These are phyloP conservation scores for Aspergillus sp. DNA, from an alignment of 2,329 filamentous ascomycete species.

Conservation along the genomic window DNA sequence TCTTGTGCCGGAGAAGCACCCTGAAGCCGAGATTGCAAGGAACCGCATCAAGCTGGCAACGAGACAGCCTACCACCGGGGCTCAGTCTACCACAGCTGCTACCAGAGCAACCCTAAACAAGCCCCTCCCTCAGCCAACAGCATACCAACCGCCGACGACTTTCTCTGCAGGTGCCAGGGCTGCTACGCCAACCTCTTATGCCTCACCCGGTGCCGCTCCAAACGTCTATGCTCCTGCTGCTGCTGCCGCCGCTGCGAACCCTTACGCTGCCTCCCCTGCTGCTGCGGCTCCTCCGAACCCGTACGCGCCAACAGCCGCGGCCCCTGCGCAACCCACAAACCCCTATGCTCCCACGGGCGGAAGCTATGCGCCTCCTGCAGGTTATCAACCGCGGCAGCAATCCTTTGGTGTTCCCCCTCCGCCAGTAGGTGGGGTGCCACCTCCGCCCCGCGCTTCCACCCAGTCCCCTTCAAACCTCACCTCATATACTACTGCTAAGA, in stretches of 20 bases:
- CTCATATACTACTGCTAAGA: constrained; percentile 62
- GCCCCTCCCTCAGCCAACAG: constrained; percentile 39
- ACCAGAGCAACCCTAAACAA: constrained; percentile 41
- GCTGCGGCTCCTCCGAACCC: constrained; percentile 31
- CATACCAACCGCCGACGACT: constrained; percentile 37
- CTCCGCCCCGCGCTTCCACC: constrained; percentile 65
- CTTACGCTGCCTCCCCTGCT: constrained; percentile 31
- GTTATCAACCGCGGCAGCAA: constrained; percentile 58
- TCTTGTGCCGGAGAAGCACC: constrained; percentile 78
- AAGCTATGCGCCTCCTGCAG: constrained; percentile 41
- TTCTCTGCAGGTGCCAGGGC: constrained; percentile 36
- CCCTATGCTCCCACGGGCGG: constrained; percentile 31
- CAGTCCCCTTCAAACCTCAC: constrained; percentile 68
- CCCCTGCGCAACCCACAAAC: constrained; percentile 19
- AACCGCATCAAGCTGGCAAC: constrained; percentile 84
- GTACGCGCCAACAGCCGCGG: constrained; percentile 31
- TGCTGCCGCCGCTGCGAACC: constrained; percentile 23
- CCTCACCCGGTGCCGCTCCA: constrained; percentile 39
- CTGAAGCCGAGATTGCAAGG: constrained; percentile 81
- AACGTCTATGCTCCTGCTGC: constrained; percentile 54
- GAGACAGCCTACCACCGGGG: constrained; percentile 56
- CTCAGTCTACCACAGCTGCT: constrained; percentile 41
- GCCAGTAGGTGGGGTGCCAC: constrained; percentile 50
- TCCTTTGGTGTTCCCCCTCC: constrained; percentile 50
- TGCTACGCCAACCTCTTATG: constrained; percentile 50